A percentile compares a stretch with the other conserved stretches of the same genome.
Conservation (phyloP, 441 rosid genomes). For the Biscutella auriculata region DNA sequence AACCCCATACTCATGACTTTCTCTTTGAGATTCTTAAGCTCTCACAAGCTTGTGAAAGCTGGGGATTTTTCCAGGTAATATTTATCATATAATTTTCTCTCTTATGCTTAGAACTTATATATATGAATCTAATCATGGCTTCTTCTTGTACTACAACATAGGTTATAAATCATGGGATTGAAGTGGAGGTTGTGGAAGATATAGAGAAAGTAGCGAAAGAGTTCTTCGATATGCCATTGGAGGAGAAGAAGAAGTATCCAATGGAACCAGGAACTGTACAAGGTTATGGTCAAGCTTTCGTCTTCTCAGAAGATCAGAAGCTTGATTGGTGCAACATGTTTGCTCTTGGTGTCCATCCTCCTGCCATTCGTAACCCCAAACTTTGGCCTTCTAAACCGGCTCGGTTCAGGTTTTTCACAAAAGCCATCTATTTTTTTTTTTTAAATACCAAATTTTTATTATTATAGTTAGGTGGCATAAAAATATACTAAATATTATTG, state of each 20-base stretch:
- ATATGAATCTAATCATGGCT: neutral
- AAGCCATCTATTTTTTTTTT: too few relatives aligned
- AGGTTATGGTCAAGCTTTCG: constrained; percentile 70
- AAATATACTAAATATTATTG: too few relatives aligned
- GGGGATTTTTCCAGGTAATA: constrained; percentile 65
- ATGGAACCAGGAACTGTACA: constrained; percentile 70
- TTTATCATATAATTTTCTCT: neutral
- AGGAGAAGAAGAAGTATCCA: constrained; percentile 54
- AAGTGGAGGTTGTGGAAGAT: constrained; percentile 30
- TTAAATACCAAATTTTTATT: too few relatives aligned
- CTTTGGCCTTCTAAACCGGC: constrained; percentile 67
- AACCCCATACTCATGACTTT: constrained; percentile 23
- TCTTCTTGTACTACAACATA: constrained; percentile 2
- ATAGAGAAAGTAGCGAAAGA: constrained; percentile 45
- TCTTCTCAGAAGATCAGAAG: constrained; percentile 62
- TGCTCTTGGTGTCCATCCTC: constrained; percentile 58
- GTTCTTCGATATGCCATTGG: constrained; percentile 52
- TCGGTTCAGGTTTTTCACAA: constrained; percentile 31
- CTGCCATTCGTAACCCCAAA: constrained; percentile 43
- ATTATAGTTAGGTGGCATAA: too few relatives aligned
- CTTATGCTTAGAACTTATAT: neutral
- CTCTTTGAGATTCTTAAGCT: constrained; percentile 30
- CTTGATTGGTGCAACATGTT: constrained; percentile 80
- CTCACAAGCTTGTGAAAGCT: constrained; percentile 46
- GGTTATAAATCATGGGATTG: constrained; percentile 56